Base-by-base conservation (phyloP, 2,329 filamentous ascomycete species). In the Epichloe glyceriae region DNA sequence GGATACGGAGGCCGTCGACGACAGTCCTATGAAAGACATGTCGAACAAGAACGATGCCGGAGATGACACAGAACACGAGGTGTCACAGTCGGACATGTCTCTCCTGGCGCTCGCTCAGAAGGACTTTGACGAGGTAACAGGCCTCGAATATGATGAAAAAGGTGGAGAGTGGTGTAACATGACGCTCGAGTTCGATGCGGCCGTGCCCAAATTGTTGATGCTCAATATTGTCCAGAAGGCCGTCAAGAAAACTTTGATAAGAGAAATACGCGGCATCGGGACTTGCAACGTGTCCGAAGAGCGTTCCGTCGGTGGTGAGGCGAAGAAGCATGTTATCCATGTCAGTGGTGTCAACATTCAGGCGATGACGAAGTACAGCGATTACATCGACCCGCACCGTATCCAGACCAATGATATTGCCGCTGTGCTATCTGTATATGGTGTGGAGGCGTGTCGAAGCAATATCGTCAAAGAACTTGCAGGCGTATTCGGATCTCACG, bases 331-430 rank as follows among this genome's bases (percentile, higher is more conserved):
- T 53, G 74, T 82, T 42, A 80, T 96, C 50, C 78, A 88, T 59
- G 91, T 88, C 1, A 80, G 85, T 26, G 93, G 93, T 53, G 85
- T 90, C 59, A 98, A 97, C 67, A 74, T 98, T 41, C 75, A 79
- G 56, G 90, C 90, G 26, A 95, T 98, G 85, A 89, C 93, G 64
- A 82, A 86, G 54, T 93, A 88, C 66, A 79, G 85, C 60, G 80
- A 93, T 61, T 82, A 86, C 64, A 86, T 97, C 70, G 83, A 96
- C 67, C 86, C 88, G 1, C 82, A 95, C 70, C 80, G 78, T 50
- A 83, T 95, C 61, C 82, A 86, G 67, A 96, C 91, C 57, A 98
- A 98, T 72, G 91, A 95, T 60, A 90, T 97, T 56, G 83, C 83
- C 37, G 81, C 89, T 38, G 86, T 97, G 66, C 80, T 97, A 14